phyloP scores from a whole-genome alignment of 768 basidiomycete genomes.

The Guyanaporus albipodus region DNA sequence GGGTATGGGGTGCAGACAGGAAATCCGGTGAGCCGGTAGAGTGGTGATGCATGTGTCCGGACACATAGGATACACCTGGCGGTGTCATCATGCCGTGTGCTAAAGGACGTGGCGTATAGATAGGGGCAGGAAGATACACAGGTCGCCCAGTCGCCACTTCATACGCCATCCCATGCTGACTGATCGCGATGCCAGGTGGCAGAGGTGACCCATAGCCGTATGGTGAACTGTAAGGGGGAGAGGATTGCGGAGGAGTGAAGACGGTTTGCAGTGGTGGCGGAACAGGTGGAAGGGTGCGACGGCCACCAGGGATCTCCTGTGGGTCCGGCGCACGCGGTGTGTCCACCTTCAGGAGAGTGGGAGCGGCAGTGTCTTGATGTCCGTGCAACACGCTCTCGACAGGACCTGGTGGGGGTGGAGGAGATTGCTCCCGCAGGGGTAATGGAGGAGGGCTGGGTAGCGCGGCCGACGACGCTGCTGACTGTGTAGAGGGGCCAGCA shows the following conservation, averaged over 20 bases:
- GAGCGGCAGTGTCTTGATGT: slow-evolving; percentile 25
- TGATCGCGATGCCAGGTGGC: slow-evolving; percentile 71
- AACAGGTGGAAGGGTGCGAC: slow-evolving; percentile 34
- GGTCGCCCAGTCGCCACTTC: slow-evolving; percentile 80
- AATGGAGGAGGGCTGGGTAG: slow-evolving; percentile 9
- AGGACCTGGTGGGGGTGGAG: slow-evolving; percentile 5
- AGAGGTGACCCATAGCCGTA: slow-evolving; percentile 54
- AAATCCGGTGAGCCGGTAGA: slow-evolving; percentile 62
- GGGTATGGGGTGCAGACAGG: slow-evolving; percentile 54
- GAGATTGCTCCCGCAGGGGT: slow-evolving; percentile 11
- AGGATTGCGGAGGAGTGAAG: slow-evolving; percentile 39
- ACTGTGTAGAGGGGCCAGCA: slow-evolving; percentile 10
- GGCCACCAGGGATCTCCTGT: slow-evolving; percentile 18
- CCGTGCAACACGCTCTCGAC: slow-evolving; percentile 22
- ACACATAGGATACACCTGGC: slow-evolving; percentile 48
- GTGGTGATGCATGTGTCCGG: slow-evolving; percentile 60
- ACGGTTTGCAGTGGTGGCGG: slow-evolving; percentile 44
- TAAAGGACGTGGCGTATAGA: slow-evolving; percentile 67
- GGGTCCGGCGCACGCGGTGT: slow-evolving; percentile 20
- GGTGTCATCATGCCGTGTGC: slow-evolving; percentile 53
- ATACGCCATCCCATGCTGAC: slow-evolving; percentile 74
- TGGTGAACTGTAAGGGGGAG: slow-evolving; percentile 65
- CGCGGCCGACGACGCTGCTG: slow-evolving; percentile 3
- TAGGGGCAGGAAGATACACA: slow-evolving; percentile 62
- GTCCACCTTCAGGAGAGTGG: slow-evolving; percentile 30